Base-by-base conservation (phyloP, 306 rosid species). In the Quercus agrifolia region DNA sequence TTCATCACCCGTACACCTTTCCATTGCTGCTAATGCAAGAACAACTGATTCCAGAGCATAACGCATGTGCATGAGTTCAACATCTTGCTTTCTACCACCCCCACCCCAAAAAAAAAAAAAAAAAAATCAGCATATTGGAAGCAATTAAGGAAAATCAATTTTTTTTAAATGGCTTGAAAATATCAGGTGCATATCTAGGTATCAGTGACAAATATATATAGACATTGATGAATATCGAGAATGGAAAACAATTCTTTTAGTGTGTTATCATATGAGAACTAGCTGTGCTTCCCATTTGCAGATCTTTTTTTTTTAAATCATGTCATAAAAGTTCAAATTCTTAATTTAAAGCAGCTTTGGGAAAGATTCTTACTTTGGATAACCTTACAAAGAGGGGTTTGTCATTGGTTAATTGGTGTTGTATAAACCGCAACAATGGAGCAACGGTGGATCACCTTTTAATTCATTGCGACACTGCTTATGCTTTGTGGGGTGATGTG, bases 11-110 rank as follows among this genome's bases (percentile, higher is more conserved):
- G 80, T 66, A 72, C 83, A 80, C 83, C 79, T 90, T 81, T 88
- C 97, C 98, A 95, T 92, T 70, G 87, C 87, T 82, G 89, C 94
- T 78, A 95, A 89, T 78, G 99, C 97, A 79, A 95, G 95, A 86
- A 95, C 88, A 61, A 87, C 75, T 67, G 94, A 92, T 81, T 95
- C 97, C 68, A 95, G 86, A 83, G 97, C 97, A 90, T 95, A 95
- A 51, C 94, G 96, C 99, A 95, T 92, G 86, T 91, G 93, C 94
- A 95, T 89, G 77, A 95, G 98, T 86, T 95, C 99, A 85, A 92
- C 83, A 85, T 95, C 99, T 85, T 92, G 98, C 85, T 83, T 85
- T 92, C 99, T 95, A 83, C 74, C 77, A 67, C 49, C 71, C 21
- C 49, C 49, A 10, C 71, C 49, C 46, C 69, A 72, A 79, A 81